These are phyloP conservation scores for Dictyostelium intermedium DNA, from an alignment of 78 protist genomes.

Conservation along the genomic window DNA sequence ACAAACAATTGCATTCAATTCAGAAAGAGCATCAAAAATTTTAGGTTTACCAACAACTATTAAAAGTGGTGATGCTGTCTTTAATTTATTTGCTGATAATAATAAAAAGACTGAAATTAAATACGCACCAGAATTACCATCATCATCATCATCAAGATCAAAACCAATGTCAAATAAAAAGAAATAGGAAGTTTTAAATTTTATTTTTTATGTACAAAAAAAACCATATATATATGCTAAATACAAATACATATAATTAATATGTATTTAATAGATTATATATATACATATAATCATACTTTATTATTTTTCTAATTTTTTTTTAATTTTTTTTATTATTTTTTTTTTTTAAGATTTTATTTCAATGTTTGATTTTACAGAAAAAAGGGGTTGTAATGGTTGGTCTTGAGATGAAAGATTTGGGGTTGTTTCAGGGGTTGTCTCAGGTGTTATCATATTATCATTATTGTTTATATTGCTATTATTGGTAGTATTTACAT, in stretches of 20 bases:
- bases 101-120: conserved; percentile 1
- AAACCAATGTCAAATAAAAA: background rate
- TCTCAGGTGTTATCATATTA: background rate
- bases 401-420: background rate
- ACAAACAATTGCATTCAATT: background rate
- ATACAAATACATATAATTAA: background rate
- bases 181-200: background rate
- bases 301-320: background rate
- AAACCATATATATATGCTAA: background rate
- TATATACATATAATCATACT: background rate
- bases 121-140: background rate
- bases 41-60: conserved; percentile 19
- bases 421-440: background rate
- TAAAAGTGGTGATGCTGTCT: background rate
- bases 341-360: background rate
- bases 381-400: background rate
- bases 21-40: background rate
- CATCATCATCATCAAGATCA: background rate
- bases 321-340: no score
- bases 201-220: background rate
- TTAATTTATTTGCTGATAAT: background rate
- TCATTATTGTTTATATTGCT: background rate
- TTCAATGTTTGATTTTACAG: conserved; percentile 1
- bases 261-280: background rate
- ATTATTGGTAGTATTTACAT: background rate